A percentile compares a stretch with the other conserved stretches of the same genome.
These are phyloP conservation scores for Boletus eberwhitei DNA, from an alignment of 768 basidiomycete genomes.

Conservation along the genomic window DNA sequence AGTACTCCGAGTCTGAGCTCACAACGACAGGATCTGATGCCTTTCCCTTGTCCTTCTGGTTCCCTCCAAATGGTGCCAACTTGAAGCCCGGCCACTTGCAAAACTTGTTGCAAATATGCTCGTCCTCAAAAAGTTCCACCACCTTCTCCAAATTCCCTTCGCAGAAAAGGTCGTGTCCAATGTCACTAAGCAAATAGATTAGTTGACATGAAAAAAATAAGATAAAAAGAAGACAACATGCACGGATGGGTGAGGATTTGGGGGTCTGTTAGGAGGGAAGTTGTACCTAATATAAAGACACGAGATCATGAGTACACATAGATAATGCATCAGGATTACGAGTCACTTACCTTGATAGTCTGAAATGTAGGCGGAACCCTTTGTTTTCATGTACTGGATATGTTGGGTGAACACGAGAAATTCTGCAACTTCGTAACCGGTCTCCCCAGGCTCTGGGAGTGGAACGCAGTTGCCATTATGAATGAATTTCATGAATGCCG, in stretches of 20 bases:
- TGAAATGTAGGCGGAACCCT: background rate
- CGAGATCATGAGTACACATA: too few species aligned
- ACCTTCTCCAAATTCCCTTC: constrained; percentile 9
- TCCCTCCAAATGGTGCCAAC: background rate
- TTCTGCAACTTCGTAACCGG: background rate
- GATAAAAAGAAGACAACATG: too few species aligned
- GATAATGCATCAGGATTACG: too few species aligned
- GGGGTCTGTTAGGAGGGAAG: too few species aligned
- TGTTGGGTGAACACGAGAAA: background rate
- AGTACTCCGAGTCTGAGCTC: too few species aligned
- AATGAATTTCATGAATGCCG: background rate
- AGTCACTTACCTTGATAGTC: constrained; percentile 3
- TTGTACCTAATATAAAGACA: too few species aligned
- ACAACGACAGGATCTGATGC: background rate
- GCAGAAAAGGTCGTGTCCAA: background rate
- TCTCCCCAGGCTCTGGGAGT: background rate
- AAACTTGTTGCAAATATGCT: constrained; percentile 8
- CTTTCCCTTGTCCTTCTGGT: background rate
- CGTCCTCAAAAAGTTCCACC: background rate
- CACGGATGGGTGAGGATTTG: too few species aligned
- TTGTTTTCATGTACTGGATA: background rate
- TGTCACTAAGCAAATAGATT: too few species aligned
- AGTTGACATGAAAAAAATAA: too few species aligned
- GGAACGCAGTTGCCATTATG: background rate
- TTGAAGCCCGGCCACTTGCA: constrained; percentile 12